phyloP scores from a whole-genome alignment of 176 grass and related monocot genomes.

The Oryza rufipogon region DNA sequence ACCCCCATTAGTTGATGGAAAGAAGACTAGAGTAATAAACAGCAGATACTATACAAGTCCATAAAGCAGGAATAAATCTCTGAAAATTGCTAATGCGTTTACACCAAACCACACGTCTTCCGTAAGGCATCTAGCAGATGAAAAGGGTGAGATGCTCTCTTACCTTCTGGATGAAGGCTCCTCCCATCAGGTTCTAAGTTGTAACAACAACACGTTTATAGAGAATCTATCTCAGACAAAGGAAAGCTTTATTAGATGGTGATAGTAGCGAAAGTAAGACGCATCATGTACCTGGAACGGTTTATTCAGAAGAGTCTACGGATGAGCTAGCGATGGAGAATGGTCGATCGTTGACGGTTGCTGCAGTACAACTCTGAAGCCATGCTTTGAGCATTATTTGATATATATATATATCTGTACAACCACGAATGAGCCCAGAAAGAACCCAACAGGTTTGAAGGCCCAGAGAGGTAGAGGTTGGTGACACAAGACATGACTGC shows the following conservation, averaged over 20 bases:
- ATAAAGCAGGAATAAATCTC: slow-evolving; percentile 42
- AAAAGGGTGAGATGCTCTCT: slow-evolving; percentile 48
- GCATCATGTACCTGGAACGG: slow-evolving; percentile 35
- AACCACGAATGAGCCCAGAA: too few species aligned
- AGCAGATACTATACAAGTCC: slow-evolving; percentile 6
- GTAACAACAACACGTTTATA: slow-evolving; percentile 24
- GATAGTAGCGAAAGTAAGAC: slow-evolving; percentile 42
- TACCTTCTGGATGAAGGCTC: slow-evolving; percentile 60
- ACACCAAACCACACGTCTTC: slow-evolving; percentile 50
- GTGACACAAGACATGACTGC: too few species aligned
- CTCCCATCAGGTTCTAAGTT: slow-evolving; percentile 19
- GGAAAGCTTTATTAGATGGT: slow-evolving; percentile 27
- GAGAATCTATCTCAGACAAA: slow-evolving; percentile 44
- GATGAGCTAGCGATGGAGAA: background rate
- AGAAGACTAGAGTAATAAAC: background rate
- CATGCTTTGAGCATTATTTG: background rate
- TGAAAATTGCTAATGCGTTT: slow-evolving; percentile 43
- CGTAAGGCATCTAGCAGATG: slow-evolving; percentile 60
- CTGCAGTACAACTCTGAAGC: background rate
- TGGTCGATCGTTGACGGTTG: background rate
- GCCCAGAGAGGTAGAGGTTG: too few species aligned
- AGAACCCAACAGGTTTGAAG: too few species aligned
- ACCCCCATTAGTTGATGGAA: background rate
- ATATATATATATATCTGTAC: too few species aligned
- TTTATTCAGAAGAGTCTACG: slow-evolving; percentile 13